Percentiles rank a stretch among this genome's conserved stretches.
Evolutionary conservation across 2,329 filamentous ascomycete genomes (phyloP).

Genomic region (Pseudocercospora cruenta): DNA sequence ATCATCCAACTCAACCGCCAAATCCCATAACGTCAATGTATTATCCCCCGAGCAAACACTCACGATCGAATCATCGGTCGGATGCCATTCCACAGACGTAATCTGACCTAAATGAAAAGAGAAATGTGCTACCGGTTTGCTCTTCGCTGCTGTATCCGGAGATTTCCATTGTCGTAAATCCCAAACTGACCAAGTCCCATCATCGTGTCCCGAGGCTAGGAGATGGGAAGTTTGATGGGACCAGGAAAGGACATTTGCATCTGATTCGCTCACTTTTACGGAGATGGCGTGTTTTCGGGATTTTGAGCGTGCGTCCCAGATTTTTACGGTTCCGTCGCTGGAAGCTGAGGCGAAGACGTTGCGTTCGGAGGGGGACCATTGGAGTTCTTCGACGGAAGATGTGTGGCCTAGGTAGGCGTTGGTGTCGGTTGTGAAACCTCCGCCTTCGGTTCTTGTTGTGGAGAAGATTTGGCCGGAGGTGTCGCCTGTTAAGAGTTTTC

Average conservation of each 20-base stretch:
- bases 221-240: conserved; percentile 85
- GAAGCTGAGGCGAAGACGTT: conserved; percentile 95
- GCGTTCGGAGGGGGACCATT: conserved; percentile 92
- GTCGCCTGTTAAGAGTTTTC: conserved; percentile 89
- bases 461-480: conserved; percentile 86
- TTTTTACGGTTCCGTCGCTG: conserved; percentile 89
- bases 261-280: conserved; percentile 78
- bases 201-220: conserved; percentile 88
- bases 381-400: conserved; percentile 87
- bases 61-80: conserved; percentile 93
- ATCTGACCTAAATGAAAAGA: conserved; percentile 96
- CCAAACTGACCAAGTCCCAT: conserved; percentile 95
- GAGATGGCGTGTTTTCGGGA: conserved; percentile 84
- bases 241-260: conserved; percentile 98
- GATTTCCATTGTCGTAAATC: conserved; percentile 92
- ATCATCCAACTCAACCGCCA: conserved; percentile 94
- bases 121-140: conserved; percentile 88
- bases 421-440: conserved; percentile 83
- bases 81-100: conserved; percentile 95
- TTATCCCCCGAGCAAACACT: conserved; percentile 90
- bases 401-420: conserved; percentile 82
- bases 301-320: conserved; percentile 95
- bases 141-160: conserved; percentile 51
- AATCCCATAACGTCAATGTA: conserved; percentile 93
- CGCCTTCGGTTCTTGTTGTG: conserved; percentile 83